Evolutionary conservation across 345 rosid genomes (phyloP), one percentile per base, ranked within the genome.

Genomic region (Hibiscus trionum): DNA sequence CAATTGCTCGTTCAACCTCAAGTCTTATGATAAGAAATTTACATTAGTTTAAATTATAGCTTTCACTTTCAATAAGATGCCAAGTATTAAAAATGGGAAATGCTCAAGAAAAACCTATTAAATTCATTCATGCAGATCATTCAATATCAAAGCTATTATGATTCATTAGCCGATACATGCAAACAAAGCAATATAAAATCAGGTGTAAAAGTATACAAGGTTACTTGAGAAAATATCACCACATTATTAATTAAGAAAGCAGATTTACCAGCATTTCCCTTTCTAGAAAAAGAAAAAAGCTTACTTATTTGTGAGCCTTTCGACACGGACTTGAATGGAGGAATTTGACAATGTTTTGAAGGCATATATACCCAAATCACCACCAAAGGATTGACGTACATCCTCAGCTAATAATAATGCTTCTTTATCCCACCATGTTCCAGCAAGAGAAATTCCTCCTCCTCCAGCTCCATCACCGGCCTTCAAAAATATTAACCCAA

Each of bases 361-460:
- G 4, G 96, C 96, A 76, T 94, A 91, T 33, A 94, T 78, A 60
- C 83, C 84, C 76, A 91, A 74, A 24, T 87, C 90, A 2, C 93
- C 95, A 47, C 86, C 82, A 55, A 94, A 90, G 27, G 90, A 86
- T 29, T 72, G 76, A 35, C 86, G 84, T 16, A 83, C 91, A 72
- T 80, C 77, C 72, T 87, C 86, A 24, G 91, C 93, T 77, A 90
- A 77, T 6, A 81, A 39, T 26, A 94, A 78, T 58, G 91, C 97
- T 82, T 88, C 88, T 77, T 90, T 87, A 55, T 94, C 98, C 97
- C 97, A 88, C 86, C 85, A 73, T 60, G 93, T 87, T 67, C 98
- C 96, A 11, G 91, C 91, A 11, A 91, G 86, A 37, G 88, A 80
- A 61, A 91, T 80, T 49, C 98, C 95, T 70, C 97, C 97, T 78